Evolutionary conservation across 768 basidiomycete species (phyloP).

Genomic region (Mycena latifolia): DNA sequence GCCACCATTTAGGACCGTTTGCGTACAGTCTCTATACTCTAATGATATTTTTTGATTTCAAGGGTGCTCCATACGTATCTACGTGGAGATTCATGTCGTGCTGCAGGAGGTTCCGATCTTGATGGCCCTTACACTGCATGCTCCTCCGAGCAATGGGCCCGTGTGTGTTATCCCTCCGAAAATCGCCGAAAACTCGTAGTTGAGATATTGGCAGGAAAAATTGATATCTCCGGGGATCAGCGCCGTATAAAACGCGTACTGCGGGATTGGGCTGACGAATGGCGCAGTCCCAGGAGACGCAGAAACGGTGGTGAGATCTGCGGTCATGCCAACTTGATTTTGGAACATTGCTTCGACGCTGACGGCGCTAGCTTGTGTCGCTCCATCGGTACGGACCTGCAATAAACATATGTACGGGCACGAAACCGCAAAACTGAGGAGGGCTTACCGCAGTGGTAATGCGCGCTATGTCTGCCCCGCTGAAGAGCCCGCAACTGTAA

Average conservation of each 20-base stretch:
- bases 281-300: constrained; percentile 23
- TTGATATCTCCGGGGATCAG: constrained; percentile 22
- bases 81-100: not conserved
- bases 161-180: constrained; percentile 16
- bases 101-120: constrained; percentile 14
- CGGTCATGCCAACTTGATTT: constrained; percentile 14
- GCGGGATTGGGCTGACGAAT: constrained; percentile 21
- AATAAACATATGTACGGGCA: not conserved
- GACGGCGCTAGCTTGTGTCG: constrained; percentile 21
- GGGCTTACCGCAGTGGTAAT: constrained; percentile 20
- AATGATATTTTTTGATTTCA: too few species aligned
- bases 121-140: constrained; percentile 1
- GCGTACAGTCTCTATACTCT: not conserved
- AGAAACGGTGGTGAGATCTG: constrained; percentile 26
- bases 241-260: constrained; percentile 23
- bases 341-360: constrained; percentile 26
- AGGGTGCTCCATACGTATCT: not conserved
- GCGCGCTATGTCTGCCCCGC: constrained; percentile 18
- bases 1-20: not conserved
- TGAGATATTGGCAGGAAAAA: constrained; percentile 22
- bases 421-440: too few species aligned
- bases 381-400: constrained; percentile 21
- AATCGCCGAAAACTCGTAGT: constrained; percentile 23
- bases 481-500: constrained; percentile 18
- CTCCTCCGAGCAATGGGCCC: constrained; percentile 24